Percentiles rank a stretch among this genome's conserved stretches.
Evolutionary conservation across 2,329 filamentous ascomycete species (phyloP).

Genomic region (Talaromyces sp.): DNA sequence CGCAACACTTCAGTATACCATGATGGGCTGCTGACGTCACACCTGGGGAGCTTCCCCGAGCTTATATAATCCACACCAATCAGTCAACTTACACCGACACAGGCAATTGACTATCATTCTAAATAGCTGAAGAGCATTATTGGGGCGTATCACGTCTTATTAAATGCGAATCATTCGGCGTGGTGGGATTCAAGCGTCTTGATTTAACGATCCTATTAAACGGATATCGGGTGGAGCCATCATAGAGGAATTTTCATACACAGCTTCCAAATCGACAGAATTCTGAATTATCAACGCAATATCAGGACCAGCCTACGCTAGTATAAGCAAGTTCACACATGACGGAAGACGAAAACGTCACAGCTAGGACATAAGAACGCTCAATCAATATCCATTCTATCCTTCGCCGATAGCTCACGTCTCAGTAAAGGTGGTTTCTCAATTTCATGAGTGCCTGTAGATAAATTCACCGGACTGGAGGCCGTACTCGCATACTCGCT

Average conservation of each 20-base stretch:
- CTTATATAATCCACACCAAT: conserved; percentile 12
- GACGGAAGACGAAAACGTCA: neutral
- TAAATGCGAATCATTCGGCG: neutral
- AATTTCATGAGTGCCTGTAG: conserved; percentile 22
- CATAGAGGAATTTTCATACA: neutral
- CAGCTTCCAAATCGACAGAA: neutral
- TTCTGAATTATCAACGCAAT: neutral
- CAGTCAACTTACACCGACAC: neutral
- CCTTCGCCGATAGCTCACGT: conserved; percentile 20
- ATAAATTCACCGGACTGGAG: conserved; percentile 24
- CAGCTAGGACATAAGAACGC: neutral
- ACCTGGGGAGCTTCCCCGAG: neutral
- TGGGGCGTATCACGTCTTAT: neutral
- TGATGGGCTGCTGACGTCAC: conserved; percentile 36
- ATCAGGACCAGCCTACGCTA: neutral
- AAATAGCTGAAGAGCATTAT: neutral
- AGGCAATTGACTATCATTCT: neutral
- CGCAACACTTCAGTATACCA: conserved; percentile 10
- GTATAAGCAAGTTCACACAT: neutral
- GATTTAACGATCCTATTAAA: neutral
- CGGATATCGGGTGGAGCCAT: neutral
- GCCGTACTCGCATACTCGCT: conserved; percentile 21
- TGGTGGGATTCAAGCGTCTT: neutral
- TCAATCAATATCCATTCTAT: conserved; percentile 38
- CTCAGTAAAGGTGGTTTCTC: conserved; percentile 8